Evolutionary conservation across 805 yeast genomes (phyloP).

Genomic region (Saccharomycopsis malanga): DNA sequence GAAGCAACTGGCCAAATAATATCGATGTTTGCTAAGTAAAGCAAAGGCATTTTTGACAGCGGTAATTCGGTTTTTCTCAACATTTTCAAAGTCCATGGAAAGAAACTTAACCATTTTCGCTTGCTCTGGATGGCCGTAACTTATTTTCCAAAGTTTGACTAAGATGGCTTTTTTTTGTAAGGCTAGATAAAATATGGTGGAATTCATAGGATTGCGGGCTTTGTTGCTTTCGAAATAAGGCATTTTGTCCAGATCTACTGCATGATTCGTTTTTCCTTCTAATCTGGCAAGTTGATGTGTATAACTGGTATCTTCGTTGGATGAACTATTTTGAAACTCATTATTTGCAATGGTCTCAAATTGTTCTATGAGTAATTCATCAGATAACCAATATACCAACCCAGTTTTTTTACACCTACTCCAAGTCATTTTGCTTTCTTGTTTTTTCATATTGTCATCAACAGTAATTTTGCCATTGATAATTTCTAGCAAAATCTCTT

Average conservation of each 20-base stretch:
- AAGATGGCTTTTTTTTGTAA: constrained; percentile 69
- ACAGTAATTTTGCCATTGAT: constrained; percentile 38
- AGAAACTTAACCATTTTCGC: constrained; percentile 74
- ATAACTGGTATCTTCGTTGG: not conserved
- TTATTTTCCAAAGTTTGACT: constrained; percentile 76
- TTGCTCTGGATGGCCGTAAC: constrained; percentile 70
- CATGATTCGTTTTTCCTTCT: not conserved
- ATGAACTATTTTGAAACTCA: constrained; percentile 51
- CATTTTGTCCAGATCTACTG: no score
- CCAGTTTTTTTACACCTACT: constrained; percentile 48
- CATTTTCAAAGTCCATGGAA: constrained; percentile 62
- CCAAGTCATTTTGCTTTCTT: constrained; percentile 46
- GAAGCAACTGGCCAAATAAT: constrained; percentile 80
- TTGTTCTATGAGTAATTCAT: constrained; percentile 38
- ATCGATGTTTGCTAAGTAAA: constrained; percentile 79
- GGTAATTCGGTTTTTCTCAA: constrained; percentile 76
- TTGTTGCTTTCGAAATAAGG: constrained; percentile 21
- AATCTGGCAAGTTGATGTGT: not conserved
- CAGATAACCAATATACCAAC: constrained; percentile 62
- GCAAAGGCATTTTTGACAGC: constrained; percentile 92
- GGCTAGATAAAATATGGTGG: constrained; percentile 73
- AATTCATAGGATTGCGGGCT: constrained; percentile 61
- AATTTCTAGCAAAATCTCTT: constrained; percentile 52
- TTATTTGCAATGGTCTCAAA: constrained; percentile 67
- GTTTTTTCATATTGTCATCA: not conserved